phyloP scores from a whole-genome alignment of 192 early-diverging fungal genomes.

The Backusella westeae region DNA sequence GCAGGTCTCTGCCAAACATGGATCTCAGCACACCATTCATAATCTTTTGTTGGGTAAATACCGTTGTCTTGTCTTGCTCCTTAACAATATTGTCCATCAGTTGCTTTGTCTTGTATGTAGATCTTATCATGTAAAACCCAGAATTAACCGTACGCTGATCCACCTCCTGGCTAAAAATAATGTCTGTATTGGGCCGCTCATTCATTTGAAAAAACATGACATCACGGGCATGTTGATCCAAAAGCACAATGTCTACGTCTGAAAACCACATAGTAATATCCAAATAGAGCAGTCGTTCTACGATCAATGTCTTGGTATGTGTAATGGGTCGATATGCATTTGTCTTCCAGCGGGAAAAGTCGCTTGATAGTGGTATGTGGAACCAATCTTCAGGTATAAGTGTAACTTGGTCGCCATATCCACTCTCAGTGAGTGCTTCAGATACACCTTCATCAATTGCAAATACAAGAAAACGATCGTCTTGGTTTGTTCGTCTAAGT shows the following conservation, averaged over 20 bases:
- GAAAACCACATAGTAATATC: slow-evolving; percentile 37
- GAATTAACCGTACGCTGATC: slow-evolving; percentile 34
- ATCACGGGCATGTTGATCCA: slow-evolving; percentile 16
- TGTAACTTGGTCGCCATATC: slow-evolving; percentile 27
- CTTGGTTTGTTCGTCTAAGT: slow-evolving; percentile 15
- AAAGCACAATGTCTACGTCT: slow-evolving; percentile 39
- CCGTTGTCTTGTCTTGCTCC: slow-evolving; percentile 13
- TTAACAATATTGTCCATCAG: slow-evolving; percentile 27
- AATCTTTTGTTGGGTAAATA: slow-evolving; percentile 34
- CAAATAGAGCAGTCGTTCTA: slow-evolving; percentile 33
- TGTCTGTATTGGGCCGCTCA: slow-evolving; percentile 15
- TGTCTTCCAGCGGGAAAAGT: slow-evolving; percentile 22
- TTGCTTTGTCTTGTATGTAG: slow-evolving; percentile 26
- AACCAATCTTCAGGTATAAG: slow-evolving; percentile 39
- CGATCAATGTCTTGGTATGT: slow-evolving; percentile 36
- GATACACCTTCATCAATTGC: slow-evolving; percentile 33
- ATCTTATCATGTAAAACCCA: slow-evolving; percentile 36
- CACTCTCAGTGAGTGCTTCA: slow-evolving; percentile 22
- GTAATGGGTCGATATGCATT: slow-evolving; percentile 36
- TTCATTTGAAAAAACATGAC: slow-evolving; percentile 24
- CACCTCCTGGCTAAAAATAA: slow-evolving; percentile 29
- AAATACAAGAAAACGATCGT: slow-evolving; percentile 31
- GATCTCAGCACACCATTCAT: slow-evolving; percentile 32
- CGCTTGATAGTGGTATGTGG: slow-evolving; percentile 20
- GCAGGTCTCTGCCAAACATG: slow-evolving; percentile 19